Conservation (phyloP, 768 basidiomycete genomes). For the Fibroporia radiculosa region DNA sequence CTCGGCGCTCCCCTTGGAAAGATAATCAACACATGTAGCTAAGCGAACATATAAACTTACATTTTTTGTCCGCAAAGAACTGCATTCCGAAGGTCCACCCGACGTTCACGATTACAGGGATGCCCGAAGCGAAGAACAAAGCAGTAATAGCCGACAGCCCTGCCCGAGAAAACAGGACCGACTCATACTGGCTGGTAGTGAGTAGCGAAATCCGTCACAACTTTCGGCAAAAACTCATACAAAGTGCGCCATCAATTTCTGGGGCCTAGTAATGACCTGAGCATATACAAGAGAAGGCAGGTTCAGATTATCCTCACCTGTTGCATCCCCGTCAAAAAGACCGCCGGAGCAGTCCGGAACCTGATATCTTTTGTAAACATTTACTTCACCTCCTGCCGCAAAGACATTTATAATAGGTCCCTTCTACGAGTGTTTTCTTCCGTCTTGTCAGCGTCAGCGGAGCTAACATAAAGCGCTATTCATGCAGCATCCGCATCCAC, state of each 20-base stretch:
- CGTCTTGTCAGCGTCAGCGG: constrained; percentile 23
- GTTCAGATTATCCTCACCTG: constrained; percentile 21
- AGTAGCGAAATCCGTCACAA: background rate
- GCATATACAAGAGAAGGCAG: background rate
- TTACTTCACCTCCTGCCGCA: constrained; percentile 13
- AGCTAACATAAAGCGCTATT: constrained; percentile 17
- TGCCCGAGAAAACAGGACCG: constrained; percentile 40
- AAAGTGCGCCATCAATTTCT: constrained; percentile 29
- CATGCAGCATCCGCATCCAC: constrained; percentile 26
- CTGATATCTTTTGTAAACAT: constrained; percentile 23
- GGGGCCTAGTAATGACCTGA: constrained; percentile 20
- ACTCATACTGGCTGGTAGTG: constrained; percentile 29
- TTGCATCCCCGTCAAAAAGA: constrained; percentile 38
- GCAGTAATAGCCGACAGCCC: constrained; percentile 41
- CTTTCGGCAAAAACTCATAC: constrained; percentile 14
- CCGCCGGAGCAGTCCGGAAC: constrained; percentile 30
- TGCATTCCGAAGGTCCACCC: constrained; percentile 31
- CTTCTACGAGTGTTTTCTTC: constrained; percentile 19
- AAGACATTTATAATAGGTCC: constrained; percentile 5
- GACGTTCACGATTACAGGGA: constrained; percentile 39
- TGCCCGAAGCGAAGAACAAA: constrained; percentile 42
- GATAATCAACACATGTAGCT: background rate
- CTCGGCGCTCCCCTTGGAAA: constrained; percentile 24
- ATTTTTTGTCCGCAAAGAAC: constrained; percentile 32
- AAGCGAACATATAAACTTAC: constrained; percentile 13